Evolutionary conservation across 108 stramenopile species (phyloP), one percentile per base, ranked within the genome.

Genomic region (Skeletonema costatum): DNA sequence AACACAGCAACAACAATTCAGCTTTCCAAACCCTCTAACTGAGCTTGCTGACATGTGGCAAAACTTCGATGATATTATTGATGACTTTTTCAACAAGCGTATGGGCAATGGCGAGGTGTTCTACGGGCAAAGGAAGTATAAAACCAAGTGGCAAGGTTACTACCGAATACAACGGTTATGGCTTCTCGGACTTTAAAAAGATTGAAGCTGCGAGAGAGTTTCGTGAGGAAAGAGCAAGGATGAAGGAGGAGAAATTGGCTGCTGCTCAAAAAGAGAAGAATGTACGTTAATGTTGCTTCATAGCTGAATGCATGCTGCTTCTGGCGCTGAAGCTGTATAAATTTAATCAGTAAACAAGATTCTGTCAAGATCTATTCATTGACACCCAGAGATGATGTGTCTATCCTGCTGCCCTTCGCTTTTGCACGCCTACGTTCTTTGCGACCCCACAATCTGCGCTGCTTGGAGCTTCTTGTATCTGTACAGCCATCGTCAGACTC

Each of bases 61-160:
- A 14, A 90, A 85, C 58, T 71, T 91, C 31, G 93, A 93, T 66
- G 90, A 88, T 67, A 84, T 92, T 1, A 77, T 92, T 3, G 93
- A 94, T 70, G 93, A 94, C 68, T 94, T 94, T 71, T 86, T 91
- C 67, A 80, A 84, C 73, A 94, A 94, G 69, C 90, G 91, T 17
- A 80, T 86, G 78, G 80, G 85, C 41, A 88, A 88, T 42, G 85
- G 85, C 30, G 85, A 85, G 63, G 41, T 78, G 29, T 86, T 87
- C 68, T 90, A 88, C 50, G 91, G 93, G 0, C 90, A 94, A 50
- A 73, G 93, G 44, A 94, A 91, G 70, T 92, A 85, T 76, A 92
- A 92, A 92, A 38, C 93, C 93, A 2, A 84, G 79, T 21, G 93
- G 93, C 4, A 75, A 68, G 29, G 83, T 89, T 2, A 84, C 89